Evolutionary conservation across 2,329 filamentous ascomycete species (phyloP), one percentile per base, ranked within the genome.

Genomic region (Apiospora arundinis): DNA sequence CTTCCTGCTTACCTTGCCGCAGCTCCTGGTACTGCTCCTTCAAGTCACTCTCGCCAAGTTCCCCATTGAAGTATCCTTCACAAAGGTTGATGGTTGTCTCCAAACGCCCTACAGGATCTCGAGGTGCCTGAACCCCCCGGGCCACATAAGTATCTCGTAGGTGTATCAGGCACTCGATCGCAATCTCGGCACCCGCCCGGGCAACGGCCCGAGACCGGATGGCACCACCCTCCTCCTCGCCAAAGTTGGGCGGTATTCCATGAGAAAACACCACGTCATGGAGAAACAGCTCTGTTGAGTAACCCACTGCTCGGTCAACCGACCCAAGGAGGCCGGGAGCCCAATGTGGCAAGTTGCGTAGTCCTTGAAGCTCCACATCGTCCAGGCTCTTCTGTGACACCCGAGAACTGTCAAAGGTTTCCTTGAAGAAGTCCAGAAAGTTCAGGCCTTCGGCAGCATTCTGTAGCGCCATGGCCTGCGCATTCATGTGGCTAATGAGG

Each of bases 301-400:
- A 74, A 68, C 84, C 83, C 21, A 88, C 83, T 2, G 77, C 74
- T 6, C 78, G 72, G 67, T 89, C 86, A 32, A 81, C 82, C 73
- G 85, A 86, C 9, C 82, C 84, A 44, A 90, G 78, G 32, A 90
- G 77, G 32, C 81, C 80, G 1, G 89, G 88, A 5, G 81, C 85
- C 88, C 88, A 90, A n/a, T 78, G 74, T 0, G 85, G 82, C 32
- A 86, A 63, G 63, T 78, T 77, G 18, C 76, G 75, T 16, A 82
- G 74, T 23, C 77, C 75, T 23, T 78, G 75, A 68, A 82, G 49
- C 23, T 78, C 74, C 44, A 82, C 80, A 32, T 40, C 74, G 70
- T 74, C 74, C 28, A 77, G 75, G 21, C 74, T 77, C 37, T 77
- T 74, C 2, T 80, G 78, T 18, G 76, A 76, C 48, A 76, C 77